Conservation (phyloP, 805 yeast genomes). For the Saccharomycopsis fermentans region DNA sequence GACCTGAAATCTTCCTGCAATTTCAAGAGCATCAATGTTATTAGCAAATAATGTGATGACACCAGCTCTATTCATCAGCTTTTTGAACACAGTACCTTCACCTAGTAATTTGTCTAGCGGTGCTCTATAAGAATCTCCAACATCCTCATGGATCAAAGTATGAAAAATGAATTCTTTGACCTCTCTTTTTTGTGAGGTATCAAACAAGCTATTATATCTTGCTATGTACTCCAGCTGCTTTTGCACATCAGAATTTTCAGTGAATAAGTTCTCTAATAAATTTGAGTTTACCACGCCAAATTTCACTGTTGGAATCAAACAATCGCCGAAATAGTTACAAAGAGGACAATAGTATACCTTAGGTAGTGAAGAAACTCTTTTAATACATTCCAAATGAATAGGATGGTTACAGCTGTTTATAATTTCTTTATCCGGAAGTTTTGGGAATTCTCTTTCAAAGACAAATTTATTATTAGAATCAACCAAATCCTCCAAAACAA, state of each 20-base stretch:
- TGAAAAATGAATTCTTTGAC: not conserved
- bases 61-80: not conserved
- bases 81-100: not conserved
- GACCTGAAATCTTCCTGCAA: slow-evolving; percentile 11
- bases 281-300: not conserved
- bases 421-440: not conserved
- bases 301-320: slow-evolving; percentile 5
- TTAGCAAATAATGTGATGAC: not conserved
- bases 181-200: not conserved
- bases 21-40: slow-evolving; percentile 12
- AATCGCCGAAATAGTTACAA: slow-evolving; percentile 10
- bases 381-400: slow-evolving; percentile 12
- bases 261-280: not conserved
- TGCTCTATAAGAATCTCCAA: not conserved
- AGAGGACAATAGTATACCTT: slow-evolving; percentile 9
- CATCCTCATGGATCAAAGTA: not conserved
- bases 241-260: not conserved
- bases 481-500: slow-evolving; percentile 3
- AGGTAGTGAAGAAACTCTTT: not conserved
- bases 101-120: not conserved
- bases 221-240: not conserved
- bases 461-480: not conserved
- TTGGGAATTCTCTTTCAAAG: not conserved
- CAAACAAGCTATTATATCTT: not conserved
- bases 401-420: slow-evolving; percentile 14